phyloP scores from a whole-genome alignment of 2,329 filamentous ascomycete genomes.

The Acrodontium crateriforme region DNA sequence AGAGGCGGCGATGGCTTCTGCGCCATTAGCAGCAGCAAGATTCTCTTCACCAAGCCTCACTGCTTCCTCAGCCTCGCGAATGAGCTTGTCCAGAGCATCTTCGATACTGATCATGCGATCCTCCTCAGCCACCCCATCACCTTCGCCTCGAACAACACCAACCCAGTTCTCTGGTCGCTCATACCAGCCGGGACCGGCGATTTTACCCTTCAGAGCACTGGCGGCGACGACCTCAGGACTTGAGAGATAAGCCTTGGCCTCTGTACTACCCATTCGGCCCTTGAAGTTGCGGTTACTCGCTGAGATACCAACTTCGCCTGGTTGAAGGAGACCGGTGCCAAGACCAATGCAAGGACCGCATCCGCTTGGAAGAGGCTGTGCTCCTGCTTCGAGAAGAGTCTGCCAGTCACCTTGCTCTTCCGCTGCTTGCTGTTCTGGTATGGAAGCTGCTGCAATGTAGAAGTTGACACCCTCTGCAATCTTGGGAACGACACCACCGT shows the following conservation, averaged over 20 bases:
- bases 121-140: conserved; percentile 49
- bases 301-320: conserved; percentile 73
- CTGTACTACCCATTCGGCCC: conserved; percentile 70
- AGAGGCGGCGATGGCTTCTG: conserved; percentile 18
- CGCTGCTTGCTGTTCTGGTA: conserved; percentile 59
- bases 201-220: conserved; percentile 61
- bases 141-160: conserved; percentile 58
- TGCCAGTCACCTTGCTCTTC: conserved; percentile 82
- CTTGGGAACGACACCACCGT: conserved; percentile 49
- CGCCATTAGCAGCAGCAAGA: conserved; percentile 16
- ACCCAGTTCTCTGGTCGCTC: conserved; percentile 52
- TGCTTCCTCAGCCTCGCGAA: conserved; percentile 52
- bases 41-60: conserved; percentile 41
- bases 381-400: conserved; percentile 65
- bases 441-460: conserved; percentile 80
- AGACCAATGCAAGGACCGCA: conserved; percentile 83
- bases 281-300: conserved; percentile 85
- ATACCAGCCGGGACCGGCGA: conserved; percentile 68
- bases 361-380: conserved; percentile 52
- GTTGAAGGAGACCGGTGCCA: conserved; percentile 63
- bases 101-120: conserved; percentile 54
- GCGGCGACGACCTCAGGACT: conserved; percentile 88
- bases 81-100: conserved; percentile 57
- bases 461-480: conserved; percentile 65
- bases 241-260: conserved; percentile 72